Evolutionary conservation across 2,329 filamentous ascomycete genomes (phyloP), one percentile per base, ranked within the genome.

Genomic region (Ophiostoma ulmi): DNA sequence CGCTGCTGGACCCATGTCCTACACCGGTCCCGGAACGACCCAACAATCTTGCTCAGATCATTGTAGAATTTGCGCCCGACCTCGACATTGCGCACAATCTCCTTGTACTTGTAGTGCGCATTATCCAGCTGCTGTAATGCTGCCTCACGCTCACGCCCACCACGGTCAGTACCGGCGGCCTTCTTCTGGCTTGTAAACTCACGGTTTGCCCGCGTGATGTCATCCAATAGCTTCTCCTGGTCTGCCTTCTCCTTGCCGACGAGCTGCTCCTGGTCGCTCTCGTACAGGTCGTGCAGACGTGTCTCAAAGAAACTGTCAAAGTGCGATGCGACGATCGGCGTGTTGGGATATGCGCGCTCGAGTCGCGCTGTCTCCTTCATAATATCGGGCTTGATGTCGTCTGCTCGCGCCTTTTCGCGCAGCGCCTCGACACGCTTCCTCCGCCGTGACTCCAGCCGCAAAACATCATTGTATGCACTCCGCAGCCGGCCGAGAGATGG

Each of bases 51-150:
- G 66, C 91, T 92, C 5, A 99, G 85, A 77, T 98, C 94, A 75
- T 99, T 99, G 82, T 98, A 99, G 78, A 99, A 99, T 78, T 95
- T 97, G 69, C 94, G 85, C 0, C 93, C 95, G 0, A 91, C 92
- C 74, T 98, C 94, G 2, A 97, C 85, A 77, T 98, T 97, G 74
- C 88, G 92, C 71, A 97, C 88, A 71, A 98, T 92, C 78, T 99
- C 94, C 80, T 97, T 97, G 83, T 98, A 98, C 80, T 94, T 96
- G 79, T 93, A 89, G 78, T 97, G 98, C 0, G 93, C 94, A 74
- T 91, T 93, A 79, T 98, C 94, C 11, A 99, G 83, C 73, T 87
- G 88, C 79, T 99, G 95, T 67, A 99, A 81, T 0, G 93, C 93
- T 75, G 91, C 87, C 78, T 98, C 94, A 17, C 95, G 88, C 77